Conservation (phyloP, 345 rosid genomes). For the Acer campestre region DNA sequence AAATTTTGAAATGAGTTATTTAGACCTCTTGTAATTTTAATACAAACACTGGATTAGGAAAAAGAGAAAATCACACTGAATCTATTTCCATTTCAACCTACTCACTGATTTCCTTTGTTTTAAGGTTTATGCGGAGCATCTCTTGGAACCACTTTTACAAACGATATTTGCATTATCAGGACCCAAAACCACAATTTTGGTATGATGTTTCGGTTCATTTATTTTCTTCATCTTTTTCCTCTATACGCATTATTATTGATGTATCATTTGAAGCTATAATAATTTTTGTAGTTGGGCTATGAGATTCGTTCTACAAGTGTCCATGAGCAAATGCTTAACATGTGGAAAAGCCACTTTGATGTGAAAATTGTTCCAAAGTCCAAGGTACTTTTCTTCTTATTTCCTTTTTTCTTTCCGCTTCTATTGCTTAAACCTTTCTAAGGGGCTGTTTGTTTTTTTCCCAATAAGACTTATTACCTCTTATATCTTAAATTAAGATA, state of each 20-base stretch:
- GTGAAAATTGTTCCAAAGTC: conserved; percentile 72
- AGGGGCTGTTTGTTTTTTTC: too few relatives aligned
- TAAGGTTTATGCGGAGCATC: conserved; percentile 94
- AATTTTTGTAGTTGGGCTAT: conserved; percentile 68
- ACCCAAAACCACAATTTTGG: conserved; percentile 83
- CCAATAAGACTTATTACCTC: too few relatives aligned
- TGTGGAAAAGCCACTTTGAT: conserved; percentile 77
- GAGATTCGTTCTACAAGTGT: conserved; percentile 86
- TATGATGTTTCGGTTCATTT: conserved; percentile 19
- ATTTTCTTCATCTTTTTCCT: neutral
- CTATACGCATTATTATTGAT: neutral
- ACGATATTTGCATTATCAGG: conserved; percentile 76
- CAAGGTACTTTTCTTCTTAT: conserved; percentile 46
- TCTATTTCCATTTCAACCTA: neutral
- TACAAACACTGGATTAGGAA: neutral
- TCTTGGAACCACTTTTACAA: conserved; percentile 73
- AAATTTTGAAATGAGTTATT: too few relatives aligned
- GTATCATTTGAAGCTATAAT: conserved; percentile 14
- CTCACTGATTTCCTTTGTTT: conserved; percentile 30
- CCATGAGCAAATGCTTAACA: conserved; percentile 83
- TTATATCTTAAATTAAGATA: too few relatives aligned
- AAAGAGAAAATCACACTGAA: neutral
- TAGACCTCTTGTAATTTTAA: too few relatives aligned
- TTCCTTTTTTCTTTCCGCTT: neutral
- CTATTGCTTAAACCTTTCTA: neutral